phyloP scores from a whole-genome alignment of 805 yeast species.

The Pichia nakasei region DNA sequence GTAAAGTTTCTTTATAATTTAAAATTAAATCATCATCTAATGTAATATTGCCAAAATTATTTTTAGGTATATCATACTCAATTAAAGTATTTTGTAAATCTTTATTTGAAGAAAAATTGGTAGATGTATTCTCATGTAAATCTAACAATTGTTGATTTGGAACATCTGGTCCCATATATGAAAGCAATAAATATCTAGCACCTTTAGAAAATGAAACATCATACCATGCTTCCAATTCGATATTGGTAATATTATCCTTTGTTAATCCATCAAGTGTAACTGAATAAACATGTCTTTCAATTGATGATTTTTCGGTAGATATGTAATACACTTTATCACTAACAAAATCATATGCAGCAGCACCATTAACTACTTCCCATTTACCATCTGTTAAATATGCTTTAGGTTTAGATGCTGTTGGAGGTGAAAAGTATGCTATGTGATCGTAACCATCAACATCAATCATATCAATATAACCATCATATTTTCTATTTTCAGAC shows the following conservation, averaged over 20 bases:
- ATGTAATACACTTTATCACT: slow-evolving; percentile 51
- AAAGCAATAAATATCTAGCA: slow-evolving; percentile 57
- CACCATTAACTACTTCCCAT: slow-evolving; percentile 86
- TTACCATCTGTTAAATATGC: slow-evolving; percentile 58
- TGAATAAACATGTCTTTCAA: slow-evolving; percentile 76
- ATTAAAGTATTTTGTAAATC: slow-evolving; percentile 31
- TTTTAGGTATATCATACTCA: slow-evolving; percentile 49
- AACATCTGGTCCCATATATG: slow-evolving; percentile 69
- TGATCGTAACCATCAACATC: slow-evolving; percentile 59
- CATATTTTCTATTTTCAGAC: slow-evolving; percentile 36
- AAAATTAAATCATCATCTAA: slow-evolving; percentile 30
- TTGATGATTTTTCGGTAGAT: slow-evolving; percentile 69
- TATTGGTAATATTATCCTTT: slow-evolving; percentile 39
- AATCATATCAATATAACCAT: slow-evolving; percentile 78
- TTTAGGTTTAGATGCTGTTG: slow-evolving; percentile 43
- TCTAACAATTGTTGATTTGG: slow-evolving; percentile 72
- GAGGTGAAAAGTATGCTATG: slow-evolving; percentile 76
- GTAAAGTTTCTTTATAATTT: slow-evolving; percentile 70
- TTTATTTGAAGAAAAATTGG: slow-evolving; percentile 39
- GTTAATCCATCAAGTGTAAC: slow-evolving; percentile 46
- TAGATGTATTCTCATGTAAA: slow-evolving; percentile 32
- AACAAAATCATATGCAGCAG: slow-evolving; percentile 49
- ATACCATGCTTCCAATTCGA: slow-evolving; percentile 54
- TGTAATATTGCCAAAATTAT: slow-evolving; percentile 42
- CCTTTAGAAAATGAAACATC: slow-evolving; percentile 73